Percentiles rank a stretch among this genome's conserved stretches.
Evolutionary conservation across 768 basidiomycete species (phyloP).

Genomic region (Boletus speciosus): DNA sequence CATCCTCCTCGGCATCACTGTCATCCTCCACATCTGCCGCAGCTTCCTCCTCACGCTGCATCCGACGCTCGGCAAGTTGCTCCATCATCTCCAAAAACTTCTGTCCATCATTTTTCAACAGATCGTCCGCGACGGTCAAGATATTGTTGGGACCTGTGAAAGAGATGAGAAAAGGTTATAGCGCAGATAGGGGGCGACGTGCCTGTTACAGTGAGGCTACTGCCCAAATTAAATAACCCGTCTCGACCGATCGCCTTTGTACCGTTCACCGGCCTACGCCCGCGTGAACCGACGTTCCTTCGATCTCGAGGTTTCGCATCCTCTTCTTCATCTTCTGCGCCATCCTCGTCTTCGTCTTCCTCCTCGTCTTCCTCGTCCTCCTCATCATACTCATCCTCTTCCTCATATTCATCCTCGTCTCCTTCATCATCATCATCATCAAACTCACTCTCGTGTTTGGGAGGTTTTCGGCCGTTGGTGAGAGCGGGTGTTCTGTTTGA

Average conservation of each 20-base stretch:
- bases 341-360: slow-evolving; percentile 68
- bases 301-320: slow-evolving; percentile 44
- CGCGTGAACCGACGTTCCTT: slow-evolving; percentile 34
- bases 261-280: slow-evolving; percentile 41
- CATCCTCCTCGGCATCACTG: slow-evolving; percentile 59
- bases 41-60: slow-evolving; percentile 81
- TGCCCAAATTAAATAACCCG: slow-evolving; percentile 77
- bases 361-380: slow-evolving; percentile 62
- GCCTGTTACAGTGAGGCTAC: slow-evolving; percentile 80
- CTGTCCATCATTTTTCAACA: slow-evolving; percentile 97
- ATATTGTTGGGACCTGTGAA: slow-evolving; percentile 81
- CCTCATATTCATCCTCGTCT: slow-evolving; percentile 52
- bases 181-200: slow-evolving; percentile 29
- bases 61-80: slow-evolving; percentile 90
- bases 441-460: slow-evolving; percentile 59
- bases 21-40: slow-evolving; percentile 60
- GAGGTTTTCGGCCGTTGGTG: slow-evolving; percentile 39
- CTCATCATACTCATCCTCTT: slow-evolving; percentile 55
- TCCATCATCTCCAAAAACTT: slow-evolving; percentile 99
- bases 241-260: slow-evolving; percentile 50
- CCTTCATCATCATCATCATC: slow-evolving; percentile 66
- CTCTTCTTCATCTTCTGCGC: slow-evolving; percentile 56
- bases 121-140: slow-evolving; percentile 96
- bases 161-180: slow-evolving; percentile 20
- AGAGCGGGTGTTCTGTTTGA: slow-evolving; percentile 32